Base-by-base conservation (phyloP, 73 alveolate species). In the Tetrahymena elliotti region DNA sequence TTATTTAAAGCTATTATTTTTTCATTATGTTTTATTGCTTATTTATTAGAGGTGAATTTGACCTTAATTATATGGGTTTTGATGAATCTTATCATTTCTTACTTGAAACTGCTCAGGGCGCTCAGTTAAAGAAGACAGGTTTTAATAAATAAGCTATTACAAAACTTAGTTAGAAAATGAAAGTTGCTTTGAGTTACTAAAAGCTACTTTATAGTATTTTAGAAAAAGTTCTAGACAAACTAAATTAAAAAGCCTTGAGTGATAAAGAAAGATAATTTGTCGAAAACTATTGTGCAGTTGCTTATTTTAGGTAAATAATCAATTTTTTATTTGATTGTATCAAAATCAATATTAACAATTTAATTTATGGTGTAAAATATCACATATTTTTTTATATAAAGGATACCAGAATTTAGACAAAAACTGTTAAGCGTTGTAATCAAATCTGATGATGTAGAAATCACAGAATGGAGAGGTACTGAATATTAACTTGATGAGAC, bases 221-320 rank as follows among this genome's bases (percentile, higher is more conserved):
- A 35, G 95, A 94, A 68, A 93, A 94, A 83, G 97, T 97, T 33
- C 94, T 98, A 11, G 96, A 96, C 82, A 98, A 98, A 92, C 96
- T 98, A 38, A 96, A 94, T 35, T 93, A 95, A 94, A 98, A 98
- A 95, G 98, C 97, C 8, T 96, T 98, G 33, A 98, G 97, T 84
- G 97, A 97, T 41, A 96, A 97, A 93, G 98, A 96, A 93, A 54
- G 98, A 47, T 93, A 97, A 24, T 98, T 96, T 93, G 98, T 98
- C 6, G 98, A 96, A 68, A 41, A 53, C 35, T 93, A 93, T 41
- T 92, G 97, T 27, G 98, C 98, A 6, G 84, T 98, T 41, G 96
- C 98, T 27, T 98, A 96, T 94, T 98, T 98, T 96, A 96, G 38
- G 88, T 68, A 68, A 68, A 68, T 40, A 40, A 40, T 68, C 13